phyloP scores from a whole-genome alignment of 129 eudicot genomes.

The Pittosporum tobira region DNA sequence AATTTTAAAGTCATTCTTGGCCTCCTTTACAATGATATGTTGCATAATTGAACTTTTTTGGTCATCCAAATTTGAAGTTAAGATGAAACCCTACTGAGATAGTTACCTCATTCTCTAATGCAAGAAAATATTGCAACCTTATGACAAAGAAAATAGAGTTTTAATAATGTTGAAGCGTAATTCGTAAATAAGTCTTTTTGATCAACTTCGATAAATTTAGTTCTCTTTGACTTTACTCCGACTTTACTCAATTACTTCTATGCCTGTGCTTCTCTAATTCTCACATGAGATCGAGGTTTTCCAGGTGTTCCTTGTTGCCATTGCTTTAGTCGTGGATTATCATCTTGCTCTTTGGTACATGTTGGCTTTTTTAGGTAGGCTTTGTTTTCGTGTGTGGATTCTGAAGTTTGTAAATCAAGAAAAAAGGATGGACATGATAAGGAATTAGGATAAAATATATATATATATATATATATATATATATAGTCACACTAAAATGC shows the following conservation, averaged over 20 bases:
- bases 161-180: no score
- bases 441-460: neutral
- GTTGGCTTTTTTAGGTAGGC: slow-evolving; percentile 62
- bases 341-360: slow-evolving; percentile 85
- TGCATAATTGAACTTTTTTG: no score
- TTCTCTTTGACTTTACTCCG: neutral
- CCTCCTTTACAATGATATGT: no score
- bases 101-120: no score
- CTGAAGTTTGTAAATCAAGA: neutral
- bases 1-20: no score
- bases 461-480: no score
- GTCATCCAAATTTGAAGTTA: no score
- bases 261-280: neutral
- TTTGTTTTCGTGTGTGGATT: neutral
- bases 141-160: no score
- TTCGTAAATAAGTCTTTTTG: neutral
- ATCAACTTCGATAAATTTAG: neutral
- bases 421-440: neutral
- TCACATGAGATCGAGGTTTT: slow-evolving; percentile 14
- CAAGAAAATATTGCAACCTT: no score
- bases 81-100: no score
- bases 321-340: slow-evolving; percentile 64
- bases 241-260: neutral
- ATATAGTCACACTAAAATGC: neutral
- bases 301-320: slow-evolving; percentile 68